Conservation (phyloP, 2,329 filamentous ascomycete species). For the Aspergillus floridensis region DNA sequence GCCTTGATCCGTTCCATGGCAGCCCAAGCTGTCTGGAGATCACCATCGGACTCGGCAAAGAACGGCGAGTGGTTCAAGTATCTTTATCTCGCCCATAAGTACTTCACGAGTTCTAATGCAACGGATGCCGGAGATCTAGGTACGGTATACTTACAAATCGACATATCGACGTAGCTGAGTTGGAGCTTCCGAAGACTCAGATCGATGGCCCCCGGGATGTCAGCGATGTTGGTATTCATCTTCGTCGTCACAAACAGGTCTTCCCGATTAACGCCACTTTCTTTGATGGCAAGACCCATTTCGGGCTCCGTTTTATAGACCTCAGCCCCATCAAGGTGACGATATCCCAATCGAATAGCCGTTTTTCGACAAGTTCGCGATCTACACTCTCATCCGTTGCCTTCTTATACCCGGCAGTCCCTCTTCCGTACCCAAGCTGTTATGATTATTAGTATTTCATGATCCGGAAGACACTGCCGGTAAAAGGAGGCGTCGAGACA, state of each 20-base stretch:
- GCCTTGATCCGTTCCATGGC: constrained; percentile 58
- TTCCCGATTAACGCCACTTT: constrained; percentile 46
- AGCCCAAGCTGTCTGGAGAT: constrained; percentile 59
- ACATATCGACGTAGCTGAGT: constrained; percentile 63
- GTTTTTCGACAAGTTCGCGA: constrained; percentile 54
- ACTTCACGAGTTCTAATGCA: neutral
- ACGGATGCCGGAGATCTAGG: neutral
- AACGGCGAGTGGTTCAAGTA: constrained; percentile 64
- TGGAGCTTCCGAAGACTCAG: constrained; percentile 59
- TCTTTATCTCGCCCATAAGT: constrained; percentile 29
- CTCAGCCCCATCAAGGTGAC: constrained; percentile 63
- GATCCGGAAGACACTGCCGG: neutral
- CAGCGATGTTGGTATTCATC: constrained; percentile 50
- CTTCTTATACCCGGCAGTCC: constrained; percentile 63
- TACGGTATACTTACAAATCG: constrained; percentile 51
- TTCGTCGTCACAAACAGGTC: constrained; percentile 58
- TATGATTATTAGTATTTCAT: neutral
- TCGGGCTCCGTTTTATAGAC: constrained; percentile 52
- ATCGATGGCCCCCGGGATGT: constrained; percentile 57
- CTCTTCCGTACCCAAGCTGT: constrained; percentile 61
- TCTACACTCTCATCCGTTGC: constrained; percentile 50
- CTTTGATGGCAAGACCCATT: constrained; percentile 49
- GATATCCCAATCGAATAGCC: constrained; percentile 59
- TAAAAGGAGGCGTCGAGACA: neutral
- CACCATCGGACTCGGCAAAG: constrained; percentile 52